Evolutionary conservation across 2,329 filamentous ascomycete species (phyloP).

Genomic region (Podosphaera leucotricha): DNA sequence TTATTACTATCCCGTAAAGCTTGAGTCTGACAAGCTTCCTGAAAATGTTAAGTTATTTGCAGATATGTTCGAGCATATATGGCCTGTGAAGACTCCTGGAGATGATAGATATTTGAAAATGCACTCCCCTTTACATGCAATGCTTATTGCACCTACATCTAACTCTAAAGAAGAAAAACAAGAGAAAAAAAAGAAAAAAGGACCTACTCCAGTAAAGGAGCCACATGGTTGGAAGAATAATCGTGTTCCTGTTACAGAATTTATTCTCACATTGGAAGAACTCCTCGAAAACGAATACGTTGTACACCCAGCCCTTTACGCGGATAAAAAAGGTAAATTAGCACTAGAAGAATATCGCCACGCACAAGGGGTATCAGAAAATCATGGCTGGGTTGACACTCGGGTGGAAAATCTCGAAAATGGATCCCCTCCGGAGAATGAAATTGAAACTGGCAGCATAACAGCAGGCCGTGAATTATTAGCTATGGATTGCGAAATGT

Average conservation of each 20-base stretch:
- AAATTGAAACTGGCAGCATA: constrained; percentile 60
- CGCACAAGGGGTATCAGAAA: constrained; percentile 21
- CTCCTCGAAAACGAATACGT: constrained; percentile 65
- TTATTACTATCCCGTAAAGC: constrained; percentile 32
- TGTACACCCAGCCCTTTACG: constrained; percentile 56
- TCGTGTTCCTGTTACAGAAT: constrained; percentile 61
- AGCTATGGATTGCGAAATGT: constrained; percentile 94
- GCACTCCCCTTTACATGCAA: constrained; percentile 67
- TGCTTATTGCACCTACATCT: constrained; percentile 51
- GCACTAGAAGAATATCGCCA: constrained; percentile 29
- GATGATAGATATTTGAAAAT: constrained; percentile 62
- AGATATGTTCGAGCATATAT: constrained; percentile 66
- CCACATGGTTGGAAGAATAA: constrained; percentile 47
- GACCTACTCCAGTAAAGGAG: constrained; percentile 36
- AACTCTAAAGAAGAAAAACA: constrained; percentile 43
- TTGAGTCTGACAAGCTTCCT: constrained; percentile 28
- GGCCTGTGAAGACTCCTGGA: constrained; percentile 72
- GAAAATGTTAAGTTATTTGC: constrained; percentile 40
- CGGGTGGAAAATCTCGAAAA: constrained; percentile 41
- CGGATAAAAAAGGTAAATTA: constrained; percentile 27
- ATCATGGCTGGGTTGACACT: constrained; percentile 65
- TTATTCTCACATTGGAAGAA: constrained; percentile 48
- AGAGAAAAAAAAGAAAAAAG: constrained; percentile 15
- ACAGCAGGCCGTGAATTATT: constrained; percentile 60
- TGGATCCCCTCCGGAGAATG: constrained; percentile 39